Percentiles rank a stretch among this genome's conserved stretches.
phyloP scores from a whole-genome alignment of 2,329 filamentous ascomycete species.

The Gaeumannomyces sp. region DNA sequence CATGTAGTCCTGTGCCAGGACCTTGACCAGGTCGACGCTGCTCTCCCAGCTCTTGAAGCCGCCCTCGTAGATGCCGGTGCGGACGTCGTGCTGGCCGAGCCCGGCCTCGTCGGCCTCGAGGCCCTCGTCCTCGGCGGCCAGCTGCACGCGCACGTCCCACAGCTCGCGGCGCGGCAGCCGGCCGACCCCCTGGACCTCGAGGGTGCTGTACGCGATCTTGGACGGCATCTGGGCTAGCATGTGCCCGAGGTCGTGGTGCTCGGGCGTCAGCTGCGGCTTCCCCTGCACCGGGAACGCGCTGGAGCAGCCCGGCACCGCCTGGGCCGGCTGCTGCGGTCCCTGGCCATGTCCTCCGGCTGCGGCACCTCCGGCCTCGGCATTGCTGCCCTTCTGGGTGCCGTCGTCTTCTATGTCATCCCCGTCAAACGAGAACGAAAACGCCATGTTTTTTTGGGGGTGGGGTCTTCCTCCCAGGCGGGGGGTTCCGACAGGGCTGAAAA shows the following conservation, averaged over 20 bases:
- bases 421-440: constrained; percentile 47
- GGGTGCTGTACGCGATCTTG: constrained; percentile 62
- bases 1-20: constrained; percentile 37
- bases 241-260: constrained; percentile 41
- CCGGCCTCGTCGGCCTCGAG: constrained; percentile 35
- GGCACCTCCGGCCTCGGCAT: constrained; percentile 8
- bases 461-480: background rate
- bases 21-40: constrained; percentile 70
- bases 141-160: constrained; percentile 74
- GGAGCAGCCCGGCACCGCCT: constrained; percentile 22
- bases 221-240: constrained; percentile 60
- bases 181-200: constrained; percentile 48
- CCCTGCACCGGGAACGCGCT: constrained; percentile 57
- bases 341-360: constrained; percentile 14
- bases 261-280: constrained; percentile 51
- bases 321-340: constrained; percentile 15
- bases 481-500: background rate
- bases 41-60: constrained; percentile 91
- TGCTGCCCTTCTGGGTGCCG: constrained; percentile 28
- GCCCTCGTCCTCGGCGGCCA: constrained; percentile 63
- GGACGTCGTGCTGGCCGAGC: constrained; percentile 66
- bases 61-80: constrained; percentile 77
- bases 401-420: constrained; percentile 55
- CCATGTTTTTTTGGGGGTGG: constrained; percentile 1
- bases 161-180: constrained; percentile 67